Base-by-base conservation (phyloP, 2,329 filamentous ascomycete species). In the Verticillium isaacii region DNA sequence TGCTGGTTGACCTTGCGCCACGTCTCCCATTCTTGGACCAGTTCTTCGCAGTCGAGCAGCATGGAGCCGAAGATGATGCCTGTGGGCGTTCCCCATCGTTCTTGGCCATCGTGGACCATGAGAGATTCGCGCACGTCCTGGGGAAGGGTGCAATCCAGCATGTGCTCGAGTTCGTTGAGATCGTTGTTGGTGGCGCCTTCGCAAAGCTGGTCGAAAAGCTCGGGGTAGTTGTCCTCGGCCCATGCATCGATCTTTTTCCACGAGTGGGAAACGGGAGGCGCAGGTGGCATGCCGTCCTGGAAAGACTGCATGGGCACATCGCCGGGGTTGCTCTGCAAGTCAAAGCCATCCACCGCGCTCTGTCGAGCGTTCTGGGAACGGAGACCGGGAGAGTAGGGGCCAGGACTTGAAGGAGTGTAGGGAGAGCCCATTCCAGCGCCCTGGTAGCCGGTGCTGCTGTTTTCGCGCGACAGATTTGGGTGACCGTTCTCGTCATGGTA, bases 221-320 rank as follows among this genome's bases (percentile, higher is more conserved):
- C 95, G 63, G 92, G 90, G 75, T 97, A 99, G 77, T 98, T 92
- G 65, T 95, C 91, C 71, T 98, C 95, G 61, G 91, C 85, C 95
- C 95, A 99, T 50, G 85, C 83, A 74, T 98, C 94, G 72, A 99
- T 97, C 75, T 93, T 91, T 73, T 85, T 88, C 95, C 95, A 99
- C 15, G 94, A 96, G 78, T 97, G 93, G 57, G 81, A 76, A 45
- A 96, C 88, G 7, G 95, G 93, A 2, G 95, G 95, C 8, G 95
- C 87, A 2, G 95, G 95, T 2, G 95, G 93, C 29, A 92, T 84
- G 61, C 95, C 95, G 68, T 97, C 93, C 70, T 90, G 88, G 78
- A 99, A 99, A 65, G 90, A 90, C 78, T 97, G 95, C 92, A 99
- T 95, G 68, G 90, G 94, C 65, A 99, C 97, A 75, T 97, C 94